Percentiles rank a stretch among this genome's conserved stretches.
These are phyloP conservation scores for Aspergillus avenaceus DNA, from an alignment of 495 filamentous ascomycete species.

Conservation along the genomic window DNA sequence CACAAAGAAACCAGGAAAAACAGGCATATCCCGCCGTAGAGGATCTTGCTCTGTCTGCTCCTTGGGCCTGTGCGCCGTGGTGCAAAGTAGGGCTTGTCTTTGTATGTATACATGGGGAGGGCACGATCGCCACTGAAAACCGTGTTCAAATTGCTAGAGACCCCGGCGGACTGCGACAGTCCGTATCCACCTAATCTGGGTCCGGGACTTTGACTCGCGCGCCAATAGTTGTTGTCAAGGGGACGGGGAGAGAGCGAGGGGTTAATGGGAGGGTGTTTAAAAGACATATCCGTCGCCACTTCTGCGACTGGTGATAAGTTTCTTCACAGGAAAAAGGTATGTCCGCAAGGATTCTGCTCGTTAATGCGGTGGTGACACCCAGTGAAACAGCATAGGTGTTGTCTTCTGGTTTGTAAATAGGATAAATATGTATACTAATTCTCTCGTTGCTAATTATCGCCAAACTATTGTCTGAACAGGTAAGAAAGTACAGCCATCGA, in stretches of 20 bases:
- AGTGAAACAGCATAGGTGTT: too few relatives aligned
- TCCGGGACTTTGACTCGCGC: conserved; percentile 44
- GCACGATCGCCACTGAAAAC: conserved; percentile 55
- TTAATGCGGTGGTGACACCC: too few relatives aligned
- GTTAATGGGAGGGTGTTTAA: conserved; percentile 53
- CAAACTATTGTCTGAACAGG: too few relatives aligned
- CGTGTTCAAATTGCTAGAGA: conserved; percentile 41
- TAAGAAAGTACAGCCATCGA: too few relatives aligned
- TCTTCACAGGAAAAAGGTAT: not conserved
- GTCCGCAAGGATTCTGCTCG: not conserved
- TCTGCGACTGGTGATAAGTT: conserved; percentile 4
- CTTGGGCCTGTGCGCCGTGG: conserved; percentile 40
- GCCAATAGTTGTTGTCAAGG: conserved; percentile 66
- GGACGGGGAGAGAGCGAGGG: conserved; percentile 69
- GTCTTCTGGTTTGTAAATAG: too few relatives aligned
- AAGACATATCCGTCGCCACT: conserved; percentile 18
- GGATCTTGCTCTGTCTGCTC: conserved; percentile 23
- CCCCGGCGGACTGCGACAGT: conserved; percentile 30
- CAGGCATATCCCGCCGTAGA: conserved; percentile 18
- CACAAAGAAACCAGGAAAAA: conserved; percentile 43
- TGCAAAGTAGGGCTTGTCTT: conserved; percentile 85
- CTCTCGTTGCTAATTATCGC: too few relatives aligned
- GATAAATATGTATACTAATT: too few relatives aligned
- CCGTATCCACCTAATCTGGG: conserved; percentile 35
- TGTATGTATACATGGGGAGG: conserved; percentile 96